Evolutionary conservation across 208 protist species (phyloP).

Genomic region (Wallacemonas sp.): DNA sequence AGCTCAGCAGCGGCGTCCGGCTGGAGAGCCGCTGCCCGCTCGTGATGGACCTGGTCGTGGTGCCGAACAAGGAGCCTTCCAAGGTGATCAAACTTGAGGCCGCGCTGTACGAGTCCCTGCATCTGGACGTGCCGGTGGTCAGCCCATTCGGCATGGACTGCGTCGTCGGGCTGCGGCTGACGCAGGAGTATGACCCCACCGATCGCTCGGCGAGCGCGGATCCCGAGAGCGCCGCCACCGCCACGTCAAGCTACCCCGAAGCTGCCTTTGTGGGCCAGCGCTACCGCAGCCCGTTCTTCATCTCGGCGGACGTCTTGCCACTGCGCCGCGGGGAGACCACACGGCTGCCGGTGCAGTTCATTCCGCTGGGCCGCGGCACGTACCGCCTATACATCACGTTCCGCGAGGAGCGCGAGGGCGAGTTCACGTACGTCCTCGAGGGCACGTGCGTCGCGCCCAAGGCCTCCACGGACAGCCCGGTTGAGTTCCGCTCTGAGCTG

Average conservation of each 20-base stretch:
- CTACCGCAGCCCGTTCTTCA: slow-evolving; percentile 65
- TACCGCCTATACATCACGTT: slow-evolving; percentile 84
- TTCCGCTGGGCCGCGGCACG: slow-evolving; percentile 74
- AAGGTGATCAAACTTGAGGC: slow-evolving; percentile 63
- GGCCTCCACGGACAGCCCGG: slow-evolving; percentile 31
- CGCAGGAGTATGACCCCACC: slow-evolving; percentile 60
- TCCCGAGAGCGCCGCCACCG: neutral
- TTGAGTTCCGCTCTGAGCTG: slow-evolving; percentile 70
- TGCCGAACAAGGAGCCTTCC: slow-evolving; percentile 72
- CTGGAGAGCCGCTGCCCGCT: slow-evolving; percentile 62
- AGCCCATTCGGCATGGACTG: slow-evolving; percentile 81
- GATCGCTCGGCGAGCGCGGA: neutral
- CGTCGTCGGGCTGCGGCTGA: slow-evolving; percentile 71
- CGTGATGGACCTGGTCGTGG: slow-evolving; percentile 66
- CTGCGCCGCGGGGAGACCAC: slow-evolving; percentile 65
- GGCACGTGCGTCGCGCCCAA: slow-evolving; percentile 63
- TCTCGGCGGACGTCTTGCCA: slow-evolving; percentile 67
- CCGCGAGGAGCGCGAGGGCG: slow-evolving; percentile 84
- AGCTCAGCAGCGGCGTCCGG: slow-evolving; percentile 41
- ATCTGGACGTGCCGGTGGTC: slow-evolving; percentile 72
- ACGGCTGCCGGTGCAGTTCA: slow-evolving; percentile 76
- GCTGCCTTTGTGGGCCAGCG: slow-evolving; percentile 29
- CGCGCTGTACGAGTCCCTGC: slow-evolving; percentile 74
- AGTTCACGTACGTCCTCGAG: slow-evolving; percentile 87
- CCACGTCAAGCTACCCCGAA: slow-evolving; percentile 34